These are phyloP conservation scores for Pichia terricola DNA, from an alignment of 1,139 yeast genomes.

Conservation along the genomic window DNA sequence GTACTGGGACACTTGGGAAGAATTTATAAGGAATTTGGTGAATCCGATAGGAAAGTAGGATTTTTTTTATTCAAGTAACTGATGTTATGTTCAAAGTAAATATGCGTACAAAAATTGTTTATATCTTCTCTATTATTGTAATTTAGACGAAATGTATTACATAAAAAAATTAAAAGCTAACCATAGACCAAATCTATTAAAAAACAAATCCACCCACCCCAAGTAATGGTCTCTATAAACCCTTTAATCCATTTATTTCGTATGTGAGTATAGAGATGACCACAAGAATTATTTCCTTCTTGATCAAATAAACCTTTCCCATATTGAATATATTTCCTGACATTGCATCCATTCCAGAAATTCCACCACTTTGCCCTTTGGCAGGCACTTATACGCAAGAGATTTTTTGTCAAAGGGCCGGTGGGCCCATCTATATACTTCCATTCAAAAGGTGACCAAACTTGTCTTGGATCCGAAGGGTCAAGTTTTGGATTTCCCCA, in stretches of 20 bases:
- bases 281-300: slow-evolving; percentile 60
- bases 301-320: slow-evolving; percentile 79
- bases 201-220: slow-evolving; percentile 66
- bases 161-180: slow-evolving; percentile 14
- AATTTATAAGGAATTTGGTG: slow-evolving; percentile 35
- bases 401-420: slow-evolving; percentile 78
- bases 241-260: slow-evolving; percentile 37
- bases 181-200: slow-evolving; percentile 52
- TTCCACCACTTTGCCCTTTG: slow-evolving; percentile 77
- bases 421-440: slow-evolving; percentile 83
- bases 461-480: slow-evolving; percentile 66
- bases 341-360: slow-evolving; percentile 66
- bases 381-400: slow-evolving; percentile 62
- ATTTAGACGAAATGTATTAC: too few relatives aligned
- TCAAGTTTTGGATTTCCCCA: slow-evolving; percentile 84
- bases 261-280: slow-evolving; percentile 44
- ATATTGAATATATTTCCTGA: slow-evolving; percentile 62
- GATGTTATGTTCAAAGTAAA: not conserved
- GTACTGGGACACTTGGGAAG: slow-evolving; percentile 63
- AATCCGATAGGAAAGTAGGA: slow-evolving; percentile 19
- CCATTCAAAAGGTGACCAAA: slow-evolving; percentile 75
- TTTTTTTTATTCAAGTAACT: not conserved
- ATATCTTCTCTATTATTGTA: too few relatives aligned
- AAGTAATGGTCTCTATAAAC: slow-evolving; percentile 42
- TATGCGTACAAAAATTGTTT: too few relatives aligned